Evolutionary conservation across 257 asterid genomes (phyloP).

Genomic region (Primulina eburnea): DNA sequence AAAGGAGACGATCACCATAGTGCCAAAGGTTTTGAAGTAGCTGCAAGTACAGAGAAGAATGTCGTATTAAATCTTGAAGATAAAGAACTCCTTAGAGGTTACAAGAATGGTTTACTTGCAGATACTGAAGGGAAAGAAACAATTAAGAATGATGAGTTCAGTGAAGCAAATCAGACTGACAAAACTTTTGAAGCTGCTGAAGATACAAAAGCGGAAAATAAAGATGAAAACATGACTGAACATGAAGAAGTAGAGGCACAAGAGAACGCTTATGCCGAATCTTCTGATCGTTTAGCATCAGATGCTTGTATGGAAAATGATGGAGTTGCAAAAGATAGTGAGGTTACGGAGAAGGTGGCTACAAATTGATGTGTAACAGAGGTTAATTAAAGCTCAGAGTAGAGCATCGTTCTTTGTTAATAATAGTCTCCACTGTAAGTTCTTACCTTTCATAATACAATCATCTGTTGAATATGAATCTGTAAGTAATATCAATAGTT

Average conservation of each 20-base stretch:
- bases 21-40: conserved; percentile 22
- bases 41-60: conserved; percentile 1
- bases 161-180: conserved; percentile 12
- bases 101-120: conserved; percentile 3
- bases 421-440: not conserved
- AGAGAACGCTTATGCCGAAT: conserved; percentile 20
- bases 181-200: not conserved
- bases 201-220: conserved; percentile 3
- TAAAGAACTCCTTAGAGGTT: not conserved
- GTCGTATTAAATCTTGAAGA: conserved; percentile 9
- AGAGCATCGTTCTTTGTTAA: conserved; percentile 17
- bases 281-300: conserved; percentile 12
- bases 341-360: conserved; percentile 9
- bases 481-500: not conserved
- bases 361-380: conserved; percentile 14
- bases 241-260: conserved; percentile 19
- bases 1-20: conserved; percentile 18
- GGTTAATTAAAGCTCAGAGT: conserved; percentile 1
- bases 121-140: conserved; percentile 12
- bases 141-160: conserved; percentile 11
- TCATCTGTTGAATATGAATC: not conserved
- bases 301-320: conserved; percentile 18
- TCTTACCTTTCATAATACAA: not conserved
- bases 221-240: conserved; percentile 1
- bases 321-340: conserved; percentile 18